Base-by-base conservation (phyloP, 176 grass and related monocot species). In the Oryza nivara region DNA sequence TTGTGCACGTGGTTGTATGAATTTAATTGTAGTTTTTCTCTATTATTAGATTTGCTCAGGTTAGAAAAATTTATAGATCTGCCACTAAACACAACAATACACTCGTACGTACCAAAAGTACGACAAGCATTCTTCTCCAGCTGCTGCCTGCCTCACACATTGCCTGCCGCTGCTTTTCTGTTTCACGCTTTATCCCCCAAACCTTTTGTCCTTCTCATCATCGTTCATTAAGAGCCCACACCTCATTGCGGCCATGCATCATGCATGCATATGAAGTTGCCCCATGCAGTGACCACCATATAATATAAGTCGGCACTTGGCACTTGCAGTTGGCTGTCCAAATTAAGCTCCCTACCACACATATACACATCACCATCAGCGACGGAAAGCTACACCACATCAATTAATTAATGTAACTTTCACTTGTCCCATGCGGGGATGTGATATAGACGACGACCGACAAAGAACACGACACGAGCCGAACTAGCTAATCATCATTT, bases 261-360 rank as follows among this genome's bases (percentile, higher is more conserved):
- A 41, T 43, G 11, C 0, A 41, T 43, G 11, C 40, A n/a, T 16
- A 52, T 58, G 11, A 23, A 23, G 58, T 63, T 63, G 58, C 58
- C 23, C 41, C 36, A 14, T 46, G 38, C 41, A 26, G 70, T 12
- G 7, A 36, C 61, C 4, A 9, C 46, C 17, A 40, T 43, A 40
- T 41, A 40, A 40, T 43, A 40, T 41, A 40, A 56, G 73, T 70
- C 15, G 73, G 36, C 73, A 68, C 73, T 76, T 25, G 81, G 40
- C 46, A 34, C 30, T 54, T 36, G 58, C 58, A n/a, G 58, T 23
- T 63, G 58, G 58, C 58, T 63, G 58, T 63, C 58, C 58, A 63
- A 7, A 23, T n/a, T 23, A 14, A 23, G 69, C 69, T 41, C 72
- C 44, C 58, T 63, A 63, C 58, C 58, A 63, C 58, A 22, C 58